Evolutionary conservation across 176 grass and related monocot species (phyloP).

Genomic region (Triticum timopheevii): DNA sequence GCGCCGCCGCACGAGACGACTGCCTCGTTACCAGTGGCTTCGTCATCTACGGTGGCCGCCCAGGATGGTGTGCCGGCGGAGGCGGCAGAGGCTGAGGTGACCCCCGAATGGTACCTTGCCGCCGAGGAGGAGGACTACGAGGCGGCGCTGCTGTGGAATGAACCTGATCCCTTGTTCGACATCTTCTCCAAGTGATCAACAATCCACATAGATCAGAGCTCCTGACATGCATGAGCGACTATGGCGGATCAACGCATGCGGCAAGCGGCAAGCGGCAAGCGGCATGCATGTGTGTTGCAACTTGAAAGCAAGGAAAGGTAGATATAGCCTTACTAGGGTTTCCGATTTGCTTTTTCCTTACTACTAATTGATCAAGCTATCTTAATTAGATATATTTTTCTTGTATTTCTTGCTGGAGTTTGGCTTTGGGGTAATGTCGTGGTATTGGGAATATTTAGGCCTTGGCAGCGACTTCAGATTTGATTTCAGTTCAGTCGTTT

Average conservation of each 20-base stretch:
- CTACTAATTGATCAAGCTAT: conserved; percentile 14
- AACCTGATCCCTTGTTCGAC: conserved; percentile 68
- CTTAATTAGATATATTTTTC: not conserved
- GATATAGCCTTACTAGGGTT: conserved; percentile 45
- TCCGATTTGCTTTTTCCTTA: conserved; percentile 16
- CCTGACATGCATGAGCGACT: not conserved
- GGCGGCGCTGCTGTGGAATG: conserved; percentile 69
- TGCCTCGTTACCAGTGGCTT: not conserved
- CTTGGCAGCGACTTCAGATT: conserved; percentile 12
- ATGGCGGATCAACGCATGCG: conserved; percentile 11
- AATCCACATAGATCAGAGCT: not conserved
- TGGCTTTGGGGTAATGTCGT: not conserved
- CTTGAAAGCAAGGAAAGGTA: conserved; percentile 26
- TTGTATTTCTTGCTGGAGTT: not conserved
- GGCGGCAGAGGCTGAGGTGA: not conserved
- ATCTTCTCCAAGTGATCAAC: conserved; percentile 47
- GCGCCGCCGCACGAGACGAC: conserved; percentile 26
- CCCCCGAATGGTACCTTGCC: conserved; percentile 13
- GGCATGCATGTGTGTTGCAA: conserved; percentile 14
- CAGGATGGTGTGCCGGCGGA: conserved; percentile 7
- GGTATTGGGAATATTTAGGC: conserved; percentile 28
- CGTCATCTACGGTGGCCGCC: not conserved
- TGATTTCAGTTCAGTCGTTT: conserved; percentile 24
- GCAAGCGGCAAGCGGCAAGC: conserved; percentile 29
- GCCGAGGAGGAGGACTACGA: conserved; percentile 63